phyloP scores from a whole-genome alignment of 257 asterid genomes.

The Scutellaria barbata region DNA sequence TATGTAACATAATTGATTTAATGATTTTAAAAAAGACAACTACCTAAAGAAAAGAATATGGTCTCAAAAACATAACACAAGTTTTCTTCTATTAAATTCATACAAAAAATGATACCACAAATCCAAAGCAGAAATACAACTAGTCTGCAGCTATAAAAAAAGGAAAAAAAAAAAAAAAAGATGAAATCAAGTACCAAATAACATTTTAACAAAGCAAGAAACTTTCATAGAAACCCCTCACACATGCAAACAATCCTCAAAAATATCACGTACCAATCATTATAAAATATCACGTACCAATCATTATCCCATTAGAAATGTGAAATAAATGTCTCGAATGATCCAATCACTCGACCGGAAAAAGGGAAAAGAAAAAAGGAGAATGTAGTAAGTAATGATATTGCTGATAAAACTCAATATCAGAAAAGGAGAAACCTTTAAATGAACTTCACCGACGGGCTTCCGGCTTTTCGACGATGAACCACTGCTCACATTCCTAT shows the following conservation, averaged over 20 bases:
- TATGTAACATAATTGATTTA: constrained; percentile 12
- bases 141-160: constrained; percentile 15
- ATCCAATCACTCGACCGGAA: constrained; percentile 3
- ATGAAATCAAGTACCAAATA: constrained; percentile 19
- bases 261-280: not conserved
- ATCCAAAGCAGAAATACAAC: constrained; percentile 3
- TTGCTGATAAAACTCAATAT: constrained; percentile 24
- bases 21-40: not conserved
- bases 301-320: not conserved
- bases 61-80: no score
- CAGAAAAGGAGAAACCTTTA: constrained; percentile 54
- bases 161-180: not conserved
- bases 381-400: not conserved
- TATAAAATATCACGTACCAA: not conserved
- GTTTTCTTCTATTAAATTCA: no score
- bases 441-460: constrained; percentile 97
- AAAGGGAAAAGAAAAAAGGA: not conserved
- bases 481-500: constrained; percentile 37
- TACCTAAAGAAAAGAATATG: no score
- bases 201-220: constrained; percentile 16
- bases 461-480: constrained; percentile 50
- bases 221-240: not conserved
- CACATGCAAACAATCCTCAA: constrained; percentile 13
- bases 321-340: constrained; percentile 9
- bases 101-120: constrained; percentile 10